Evolutionary conservation across 257 asterid species (phyloP).

Genomic region (Leonotis leonurus): DNA sequence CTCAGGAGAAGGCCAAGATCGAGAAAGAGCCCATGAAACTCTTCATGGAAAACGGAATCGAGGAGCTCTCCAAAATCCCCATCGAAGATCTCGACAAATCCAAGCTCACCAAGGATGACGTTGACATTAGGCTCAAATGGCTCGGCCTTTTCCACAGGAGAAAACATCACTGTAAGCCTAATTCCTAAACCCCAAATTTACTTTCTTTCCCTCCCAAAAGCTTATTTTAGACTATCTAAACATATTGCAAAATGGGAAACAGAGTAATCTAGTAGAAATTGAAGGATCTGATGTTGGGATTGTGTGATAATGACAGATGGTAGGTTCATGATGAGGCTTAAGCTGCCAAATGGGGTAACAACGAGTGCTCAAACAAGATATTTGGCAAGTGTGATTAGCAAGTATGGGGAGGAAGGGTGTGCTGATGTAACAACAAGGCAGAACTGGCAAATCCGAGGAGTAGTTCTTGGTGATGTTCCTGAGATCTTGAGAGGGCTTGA

Average conservation of each 20-base stretch:
- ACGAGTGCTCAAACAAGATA: slow-evolving; percentile 82
- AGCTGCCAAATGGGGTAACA: slow-evolving; percentile 95
- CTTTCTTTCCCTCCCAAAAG: neutral
- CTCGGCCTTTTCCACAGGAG: slow-evolving; percentile 93
- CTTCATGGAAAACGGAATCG: slow-evolving; percentile 80
- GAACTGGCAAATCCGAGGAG: slow-evolving; percentile 97
- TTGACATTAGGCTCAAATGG: slow-evolving; percentile 92
- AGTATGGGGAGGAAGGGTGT: slow-evolving; percentile 83
- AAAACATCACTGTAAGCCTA: slow-evolving; percentile 77
- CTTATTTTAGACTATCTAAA: too few species aligned
- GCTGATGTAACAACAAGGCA: slow-evolving; percentile 93
- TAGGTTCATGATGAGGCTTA: slow-evolving; percentile 93
- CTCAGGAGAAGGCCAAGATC: slow-evolving; percentile 78
- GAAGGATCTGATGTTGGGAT: too few species aligned
- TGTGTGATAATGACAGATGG: too few species aligned
- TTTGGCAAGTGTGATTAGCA: slow-evolving; percentile 65
- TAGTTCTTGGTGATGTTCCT: slow-evolving; percentile 76
- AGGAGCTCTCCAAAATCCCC: slow-evolving; percentile 53
- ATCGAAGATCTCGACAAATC: slow-evolving; percentile 71
- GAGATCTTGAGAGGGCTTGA: slow-evolving; percentile 75
- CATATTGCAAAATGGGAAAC: too few species aligned
- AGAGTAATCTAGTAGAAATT: too few species aligned
- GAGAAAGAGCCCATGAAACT: slow-evolving; percentile 83
- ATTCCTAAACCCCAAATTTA: neutral
- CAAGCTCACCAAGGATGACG: slow-evolving; percentile 68